Conservation (phyloP, 768 basidiomycete species). For the Pholiota microspora region DNA sequence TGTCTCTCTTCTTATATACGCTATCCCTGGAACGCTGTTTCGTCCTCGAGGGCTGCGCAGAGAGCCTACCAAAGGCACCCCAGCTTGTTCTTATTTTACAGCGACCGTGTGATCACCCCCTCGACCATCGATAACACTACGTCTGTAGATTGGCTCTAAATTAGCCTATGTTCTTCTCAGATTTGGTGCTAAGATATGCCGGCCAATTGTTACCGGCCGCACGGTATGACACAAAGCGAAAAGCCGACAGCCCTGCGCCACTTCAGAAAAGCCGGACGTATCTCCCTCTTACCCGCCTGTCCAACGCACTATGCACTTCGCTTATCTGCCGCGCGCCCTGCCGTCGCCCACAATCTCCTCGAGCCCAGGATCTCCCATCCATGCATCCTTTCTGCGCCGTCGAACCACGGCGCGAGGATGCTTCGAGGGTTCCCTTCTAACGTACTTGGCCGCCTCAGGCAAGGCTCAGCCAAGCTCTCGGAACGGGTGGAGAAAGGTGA, state of each 20-base stretch:
- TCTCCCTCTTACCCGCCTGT: neutral
- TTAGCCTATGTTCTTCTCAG: slow-evolving; percentile 15
- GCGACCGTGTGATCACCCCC: slow-evolving; percentile 2
- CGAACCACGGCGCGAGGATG: too few relatives aligned
- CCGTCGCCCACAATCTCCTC: too few relatives aligned
- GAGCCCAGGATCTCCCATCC: too few relatives aligned
- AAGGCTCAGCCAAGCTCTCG: neutral
- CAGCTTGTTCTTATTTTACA: neutral
- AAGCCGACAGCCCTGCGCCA: neutral
- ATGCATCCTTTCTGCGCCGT: too few relatives aligned
- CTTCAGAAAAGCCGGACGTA: neutral
- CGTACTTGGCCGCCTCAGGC: neutral
- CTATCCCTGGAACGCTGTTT: too few relatives aligned
- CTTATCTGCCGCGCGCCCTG: neutral
- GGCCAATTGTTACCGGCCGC: slow-evolving; percentile 12
- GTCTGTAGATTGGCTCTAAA: slow-evolving; percentile 15
- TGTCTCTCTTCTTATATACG: too few relatives aligned
- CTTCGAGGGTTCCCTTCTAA: too few relatives aligned
- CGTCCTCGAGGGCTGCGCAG: neutral
- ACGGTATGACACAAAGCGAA: neutral
- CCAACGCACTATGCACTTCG: too few relatives aligned
- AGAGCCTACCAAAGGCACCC: neutral
- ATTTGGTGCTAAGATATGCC: slow-evolving; percentile 12
- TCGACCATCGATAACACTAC: slow-evolving; percentile 21
- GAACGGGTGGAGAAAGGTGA: neutral